These are phyloP conservation scores for Cutaneotrichosporon spelunceum DNA, from an alignment of 1,284 basidiomycete genomes.

Conservation along the genomic window DNA sequence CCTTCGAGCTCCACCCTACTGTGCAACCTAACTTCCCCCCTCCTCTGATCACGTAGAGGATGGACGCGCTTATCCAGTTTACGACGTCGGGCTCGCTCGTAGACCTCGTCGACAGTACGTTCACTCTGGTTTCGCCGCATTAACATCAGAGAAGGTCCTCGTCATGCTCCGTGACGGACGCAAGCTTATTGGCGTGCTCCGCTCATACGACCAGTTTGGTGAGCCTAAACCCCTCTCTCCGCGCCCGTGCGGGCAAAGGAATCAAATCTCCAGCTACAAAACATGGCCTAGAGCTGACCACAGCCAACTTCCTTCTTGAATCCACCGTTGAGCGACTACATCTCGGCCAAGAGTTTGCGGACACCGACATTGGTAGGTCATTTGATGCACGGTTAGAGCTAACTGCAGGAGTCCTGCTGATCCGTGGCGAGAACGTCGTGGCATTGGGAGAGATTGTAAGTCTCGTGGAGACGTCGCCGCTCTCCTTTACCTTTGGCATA, in stretches of 20 bases:
- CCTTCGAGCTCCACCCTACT: not conserved
- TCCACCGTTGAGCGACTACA: slow-evolving; percentile 63
- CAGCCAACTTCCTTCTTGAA: slow-evolving; percentile 90
- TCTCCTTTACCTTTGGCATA: not conserved
- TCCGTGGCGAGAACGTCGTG: slow-evolving; percentile 98
- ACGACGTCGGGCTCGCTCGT: slow-evolving; percentile 94
- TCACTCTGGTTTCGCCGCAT: slow-evolving; percentile 10
- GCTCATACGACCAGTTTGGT: slow-evolving; percentile 99
- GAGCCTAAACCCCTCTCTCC: too few relatives aligned
- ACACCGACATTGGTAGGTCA: slow-evolving; percentile 45
- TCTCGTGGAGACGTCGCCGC: slow-evolving; percentile 26
- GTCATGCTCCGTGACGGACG: slow-evolving; percentile 93
- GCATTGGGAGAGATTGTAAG: slow-evolving; percentile 92
- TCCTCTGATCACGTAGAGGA: slow-evolving; percentile 40
- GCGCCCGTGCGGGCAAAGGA: too few relatives aligned
- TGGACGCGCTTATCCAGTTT: slow-evolving; percentile 94
- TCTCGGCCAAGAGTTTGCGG: slow-evolving; percentile 44
- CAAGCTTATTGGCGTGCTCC: slow-evolving; percentile 90
- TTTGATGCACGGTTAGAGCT: not conserved
- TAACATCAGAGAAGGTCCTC: slow-evolving; percentile 88
- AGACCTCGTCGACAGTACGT: slow-evolving; percentile 98
- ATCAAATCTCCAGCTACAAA: too few relatives aligned
- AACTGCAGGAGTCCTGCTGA: slow-evolving; percentile 74
- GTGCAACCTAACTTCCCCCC: not conserved
- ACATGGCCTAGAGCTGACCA: not conserved